Percentiles rank a stretch among this genome's conserved stretches.
Evolutionary conservation across 768 basidiomycete species (phyloP).

Genomic region (Cantharellus anzutake): DNA sequence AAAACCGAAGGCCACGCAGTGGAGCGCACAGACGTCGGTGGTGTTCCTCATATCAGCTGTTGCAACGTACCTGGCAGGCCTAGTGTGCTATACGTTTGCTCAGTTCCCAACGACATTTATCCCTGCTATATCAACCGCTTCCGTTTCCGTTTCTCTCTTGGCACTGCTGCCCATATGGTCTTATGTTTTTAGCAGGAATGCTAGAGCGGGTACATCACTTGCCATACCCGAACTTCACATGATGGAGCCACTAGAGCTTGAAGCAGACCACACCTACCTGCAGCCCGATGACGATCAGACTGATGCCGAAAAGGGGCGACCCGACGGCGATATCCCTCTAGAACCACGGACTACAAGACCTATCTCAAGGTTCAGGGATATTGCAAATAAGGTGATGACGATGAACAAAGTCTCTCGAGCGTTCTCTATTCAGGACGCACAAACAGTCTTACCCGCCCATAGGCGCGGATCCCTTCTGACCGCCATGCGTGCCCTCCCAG

Average conservation of each 20-base stretch:
- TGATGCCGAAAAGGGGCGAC: too few species aligned
- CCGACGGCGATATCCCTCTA: not conserved
- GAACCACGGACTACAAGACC: not conserved
- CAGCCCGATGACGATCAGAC: not conserved
- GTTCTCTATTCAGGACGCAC: too few species aligned
- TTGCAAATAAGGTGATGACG: too few species aligned
- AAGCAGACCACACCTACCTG: not conserved
- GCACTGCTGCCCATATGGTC: conserved; percentile 3
- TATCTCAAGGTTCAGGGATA: too few species aligned
- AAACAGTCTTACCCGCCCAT: too few species aligned
- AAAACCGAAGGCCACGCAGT: conserved; percentile 4
- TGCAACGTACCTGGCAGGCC: conserved; percentile 4
- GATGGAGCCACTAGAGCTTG: not conserved
- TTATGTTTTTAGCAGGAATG: conserved; percentile 1
- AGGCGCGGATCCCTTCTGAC: too few species aligned
- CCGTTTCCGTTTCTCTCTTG: conserved; percentile 2
- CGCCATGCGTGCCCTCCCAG: not conserved
- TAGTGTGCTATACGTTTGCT: conserved; percentile 4
- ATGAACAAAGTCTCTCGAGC: too few species aligned
- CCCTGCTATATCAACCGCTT: not conserved
- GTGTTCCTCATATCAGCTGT: conserved; percentile 7
- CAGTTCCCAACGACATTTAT: not conserved
- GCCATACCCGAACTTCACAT: not conserved
- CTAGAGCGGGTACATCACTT: too few species aligned
- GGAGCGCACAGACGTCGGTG: conserved; percentile 6